A percentile compares a stretch with the other conserved stretches of the same genome.
These are phyloP conservation scores for Akanthomyces muscarius DNA, from an alignment of 2,329 filamentous ascomycete genomes.

Conservation along the genomic window DNA sequence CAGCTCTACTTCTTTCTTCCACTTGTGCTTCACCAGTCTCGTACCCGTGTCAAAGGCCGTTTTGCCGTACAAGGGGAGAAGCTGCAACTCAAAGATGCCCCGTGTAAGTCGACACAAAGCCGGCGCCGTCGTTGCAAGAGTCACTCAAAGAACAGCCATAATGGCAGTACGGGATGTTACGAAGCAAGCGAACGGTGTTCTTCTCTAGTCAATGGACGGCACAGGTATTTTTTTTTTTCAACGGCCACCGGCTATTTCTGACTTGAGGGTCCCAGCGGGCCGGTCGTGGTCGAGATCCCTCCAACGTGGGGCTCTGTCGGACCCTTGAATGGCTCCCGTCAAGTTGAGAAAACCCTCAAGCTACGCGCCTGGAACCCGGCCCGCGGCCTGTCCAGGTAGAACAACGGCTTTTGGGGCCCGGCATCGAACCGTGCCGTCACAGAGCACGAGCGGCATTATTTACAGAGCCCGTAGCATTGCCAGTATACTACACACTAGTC, in stretches of 20 bases:
- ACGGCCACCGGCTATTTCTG: neutral
- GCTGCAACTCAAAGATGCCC: neutral
- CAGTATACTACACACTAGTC: neutral
- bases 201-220: neutral
- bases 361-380: neutral
- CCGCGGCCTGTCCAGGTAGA: neutral
- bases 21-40: neutral
- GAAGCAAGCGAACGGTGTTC: neutral
- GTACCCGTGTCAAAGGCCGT: neutral
- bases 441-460: neutral
- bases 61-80: too few relatives aligned
- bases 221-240: neutral
- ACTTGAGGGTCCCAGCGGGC: neutral
- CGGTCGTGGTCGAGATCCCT: slow-evolving; percentile 2
- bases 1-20: neutral
- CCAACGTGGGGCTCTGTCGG: slow-evolving; percentile 8
- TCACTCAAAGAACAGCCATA: neutral
- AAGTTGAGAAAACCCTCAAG: neutral
- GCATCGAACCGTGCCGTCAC: neutral
- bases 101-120: slow-evolving; percentile 1
- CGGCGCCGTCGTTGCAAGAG: too few relatives aligned
- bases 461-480: neutral
- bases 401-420: neutral
- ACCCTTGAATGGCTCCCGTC: neutral
- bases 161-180: neutral